Conservation (phyloP, 192 early-diverging fungal species). For the Funneliformis geosporum region DNA sequence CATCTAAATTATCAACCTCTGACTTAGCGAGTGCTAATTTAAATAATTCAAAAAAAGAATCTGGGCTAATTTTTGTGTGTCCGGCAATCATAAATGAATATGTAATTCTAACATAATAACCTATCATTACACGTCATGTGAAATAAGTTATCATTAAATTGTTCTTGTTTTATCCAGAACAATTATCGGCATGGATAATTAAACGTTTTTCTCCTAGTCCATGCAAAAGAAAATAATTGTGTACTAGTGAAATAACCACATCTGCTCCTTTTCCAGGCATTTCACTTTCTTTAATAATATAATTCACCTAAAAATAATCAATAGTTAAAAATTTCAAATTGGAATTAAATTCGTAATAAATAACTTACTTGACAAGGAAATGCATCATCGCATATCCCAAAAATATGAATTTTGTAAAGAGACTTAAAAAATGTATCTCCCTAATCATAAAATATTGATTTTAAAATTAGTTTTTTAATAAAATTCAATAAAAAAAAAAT, state of each 20-base stretch:
- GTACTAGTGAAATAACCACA: conserved; percentile 1
- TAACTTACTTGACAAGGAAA: neutral
- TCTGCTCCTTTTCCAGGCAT: neutral
- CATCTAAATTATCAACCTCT: conserved; percentile 4
- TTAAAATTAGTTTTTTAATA: conserved; percentile 6
- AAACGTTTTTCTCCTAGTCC: neutral
- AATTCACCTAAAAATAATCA: neutral
- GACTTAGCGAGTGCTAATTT: neutral
- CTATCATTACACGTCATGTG: neutral
- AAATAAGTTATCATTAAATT: neutral
- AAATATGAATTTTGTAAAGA: neutral
- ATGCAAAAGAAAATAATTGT: neutral
- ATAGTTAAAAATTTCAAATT: neutral
- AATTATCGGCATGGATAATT: conserved; percentile 2
- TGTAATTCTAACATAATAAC: neutral
- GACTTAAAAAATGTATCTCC: neutral
- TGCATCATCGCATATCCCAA: conserved; percentile 8
- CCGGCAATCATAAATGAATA: neutral
- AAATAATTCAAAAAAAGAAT: neutral
- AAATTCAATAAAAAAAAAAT: neutral
- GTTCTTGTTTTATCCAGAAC: neutral
- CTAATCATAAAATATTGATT: neutral
- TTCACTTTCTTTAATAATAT: neutral
- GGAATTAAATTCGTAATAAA: neutral
- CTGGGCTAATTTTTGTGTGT: neutral